Conservation (phyloP, 177 flowering plant genomes). For the Tripterygium wilfordii region DNA sequence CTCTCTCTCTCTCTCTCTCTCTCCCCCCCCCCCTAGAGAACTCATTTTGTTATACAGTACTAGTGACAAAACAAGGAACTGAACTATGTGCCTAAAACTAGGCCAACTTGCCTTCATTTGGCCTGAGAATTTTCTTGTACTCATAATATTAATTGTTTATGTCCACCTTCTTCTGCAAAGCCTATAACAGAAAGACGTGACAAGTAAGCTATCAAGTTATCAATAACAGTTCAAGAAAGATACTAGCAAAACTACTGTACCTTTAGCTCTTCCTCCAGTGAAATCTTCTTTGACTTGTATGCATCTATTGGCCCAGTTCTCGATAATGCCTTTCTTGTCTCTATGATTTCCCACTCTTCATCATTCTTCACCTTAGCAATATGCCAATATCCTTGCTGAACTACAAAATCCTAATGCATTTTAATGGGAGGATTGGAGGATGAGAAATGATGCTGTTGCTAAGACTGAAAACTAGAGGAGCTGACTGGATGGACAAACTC, state of each 20-base stretch:
- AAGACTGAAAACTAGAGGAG: too few species aligned
- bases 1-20: too few species aligned
- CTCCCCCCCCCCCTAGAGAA: too few species aligned
- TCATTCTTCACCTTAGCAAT: constrained; percentile 91
- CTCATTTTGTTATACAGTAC: too few species aligned
- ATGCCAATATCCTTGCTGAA: constrained; percentile 95
- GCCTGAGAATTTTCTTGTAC: constrained; percentile 62
- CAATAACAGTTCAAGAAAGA: not conserved
- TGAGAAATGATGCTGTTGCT: too few species aligned
- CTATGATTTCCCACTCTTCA: constrained; percentile 90
- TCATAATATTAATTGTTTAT: constrained; percentile 61
- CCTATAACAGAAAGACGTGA: constrained; percentile 30
- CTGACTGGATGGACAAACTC: too few species aligned
- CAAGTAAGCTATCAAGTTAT: not conserved
- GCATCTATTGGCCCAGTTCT: constrained; percentile 74
- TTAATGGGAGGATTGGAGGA: too few species aligned
- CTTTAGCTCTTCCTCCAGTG: constrained; percentile 91
- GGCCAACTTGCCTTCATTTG: constrained; percentile 39
- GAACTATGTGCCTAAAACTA: not conserved
- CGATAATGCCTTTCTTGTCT: constrained; percentile 69
- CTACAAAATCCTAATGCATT: constrained; percentile 19
- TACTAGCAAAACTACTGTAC: constrained; percentile 18
- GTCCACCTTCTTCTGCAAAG: constrained; percentile 64
- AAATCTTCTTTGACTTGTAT: constrained; percentile 76
- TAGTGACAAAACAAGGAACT: too few species aligned